Base-by-base conservation (phyloP, 768 basidiomycete genomes). In the Grammothele lineata region DNA sequence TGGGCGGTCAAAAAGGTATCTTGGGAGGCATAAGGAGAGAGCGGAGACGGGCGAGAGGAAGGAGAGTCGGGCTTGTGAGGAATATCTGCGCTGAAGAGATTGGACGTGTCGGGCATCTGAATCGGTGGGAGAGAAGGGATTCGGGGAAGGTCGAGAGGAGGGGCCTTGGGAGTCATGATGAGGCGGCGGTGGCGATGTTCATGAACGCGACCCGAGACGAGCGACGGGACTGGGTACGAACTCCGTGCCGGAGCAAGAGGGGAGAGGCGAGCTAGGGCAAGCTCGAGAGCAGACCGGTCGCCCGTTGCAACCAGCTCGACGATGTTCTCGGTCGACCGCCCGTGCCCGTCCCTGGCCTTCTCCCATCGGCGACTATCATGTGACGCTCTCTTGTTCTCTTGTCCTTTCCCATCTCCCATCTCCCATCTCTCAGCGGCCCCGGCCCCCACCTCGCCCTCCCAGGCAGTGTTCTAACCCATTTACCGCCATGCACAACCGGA, bases 101-200 rank as follows among this genome's bases (percentile, higher is more conserved):
- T 47, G 53, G 57, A 51, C 25, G 66, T 54, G 56, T 59, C 53
- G 40, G 70, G 68, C 66, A 74, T 74, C 57, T 64, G 62, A 45
- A 74, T 72, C 36, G 73, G 73, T 38, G 73, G 71, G 25, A 74
- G 68, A 12, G 70, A 61, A 37, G 74, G 73, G 46, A 74, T 72
- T 46, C 54, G 42, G 17, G 64, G 64, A 18, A 66, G 60, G 57
- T 57, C 60, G 48, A 62, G 57, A 44, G 58, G 54, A n/a, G 50
- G 55, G 48, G 57, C 60, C 54, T 60, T 58, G 54, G 51, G 43
- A 45, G 57, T 51, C 60, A 61, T 59, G 53, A 50, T 51, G 41
- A 24, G 38, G 12, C 21, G 48, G 41, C 40, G 48, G 38, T 30
- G 43, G 45, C 17, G 43, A 25, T 40, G 42, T 46, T 44, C 55